Base-by-base conservation (phyloP, 2,329 filamentous ascomycete species). In the Pseudocercospora musae region DNA sequence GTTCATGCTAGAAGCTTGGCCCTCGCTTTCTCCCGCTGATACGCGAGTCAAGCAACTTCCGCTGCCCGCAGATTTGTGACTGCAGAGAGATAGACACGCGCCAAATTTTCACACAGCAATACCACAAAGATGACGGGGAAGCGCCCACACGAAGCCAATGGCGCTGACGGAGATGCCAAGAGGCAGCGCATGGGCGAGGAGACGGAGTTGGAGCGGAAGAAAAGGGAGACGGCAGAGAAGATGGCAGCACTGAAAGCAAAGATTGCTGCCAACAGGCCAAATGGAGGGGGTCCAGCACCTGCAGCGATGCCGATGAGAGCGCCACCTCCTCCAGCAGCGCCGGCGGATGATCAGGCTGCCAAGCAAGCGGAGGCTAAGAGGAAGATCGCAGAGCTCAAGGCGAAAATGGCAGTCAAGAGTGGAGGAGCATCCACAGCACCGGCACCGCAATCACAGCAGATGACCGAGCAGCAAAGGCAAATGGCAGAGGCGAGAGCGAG, bases 141-240 rank as follows among this genome's bases (percentile, higher is more conserved):
- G 69, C 77, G 80, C 10, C 77, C 78, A 1, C 68, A 76, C 60
- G 69, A 70, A 11, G 73, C 75, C 10, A 77, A 75, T 48, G 73
- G 71, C 64, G 73, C 75, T 33, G 71, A 74, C 1, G 74, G 73
- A 57, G 78, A 76, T 68, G 62, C 70, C 49, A 82, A 81, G 69
- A 74, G 77, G 42, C 66, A 76, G 23, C 75, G 75, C 49, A n/a
- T 37, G 57, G 48, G 46, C 23, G 63, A 49, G 57, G 66, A 65
- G 58, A 68, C 67, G 21, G 73, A 75, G 29, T 58, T 69, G 59
- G 72, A 75, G 63, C 67, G 71, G 42, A 72, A 72, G 65, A 74
- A 71, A 66, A 67, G 70, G 33, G 72, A 75, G 44, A 71, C 72
- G 20, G 68, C 66, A 13, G 73, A 71, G 18, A 70, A 68, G 59